phyloP scores from a whole-genome alignment of 345 rosid genomes.

The Litchi chinensis region DNA sequence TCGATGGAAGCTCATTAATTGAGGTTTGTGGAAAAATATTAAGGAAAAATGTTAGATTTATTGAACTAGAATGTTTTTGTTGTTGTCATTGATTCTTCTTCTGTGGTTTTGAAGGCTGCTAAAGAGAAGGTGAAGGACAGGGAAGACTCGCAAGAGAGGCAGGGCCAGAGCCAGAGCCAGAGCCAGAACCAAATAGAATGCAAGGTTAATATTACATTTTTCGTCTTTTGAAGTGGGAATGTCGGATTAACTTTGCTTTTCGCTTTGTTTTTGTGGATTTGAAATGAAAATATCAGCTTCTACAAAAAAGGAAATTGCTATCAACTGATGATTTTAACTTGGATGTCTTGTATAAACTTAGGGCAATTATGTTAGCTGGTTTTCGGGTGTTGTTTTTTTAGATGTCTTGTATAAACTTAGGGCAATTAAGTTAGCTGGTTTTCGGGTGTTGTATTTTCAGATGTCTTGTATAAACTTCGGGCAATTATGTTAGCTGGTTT shows the following conservation, averaged over 20 bases:
- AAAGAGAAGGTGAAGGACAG: constrained; percentile 64
- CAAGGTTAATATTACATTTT: constrained; percentile 56
- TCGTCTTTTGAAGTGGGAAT: neutral
- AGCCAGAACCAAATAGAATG: constrained; percentile 76
- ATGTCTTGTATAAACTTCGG: no score
- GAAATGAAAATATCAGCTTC: neutral
- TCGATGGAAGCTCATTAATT: neutral
- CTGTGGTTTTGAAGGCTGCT: constrained; percentile 44
- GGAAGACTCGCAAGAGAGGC: constrained; percentile 60
- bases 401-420: no score
- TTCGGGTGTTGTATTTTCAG: neutral
- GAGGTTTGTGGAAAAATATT: neutral
- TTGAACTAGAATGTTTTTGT: neutral
- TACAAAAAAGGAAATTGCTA: neutral
- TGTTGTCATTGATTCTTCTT: neutral
- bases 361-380: neutral
- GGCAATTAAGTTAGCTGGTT: neutral
- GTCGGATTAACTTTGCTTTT: neutral
- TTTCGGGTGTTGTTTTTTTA: neutral
- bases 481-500: neutral
- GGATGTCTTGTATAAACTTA: neutral
- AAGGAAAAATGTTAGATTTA: neutral
- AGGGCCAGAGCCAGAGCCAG: constrained; percentile 44
- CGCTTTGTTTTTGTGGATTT: neutral
- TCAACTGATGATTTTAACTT: neutral